Conservation (phyloP, 1,284 basidiomycete genomes). For the Ceratobasidium papillatum region DNA sequence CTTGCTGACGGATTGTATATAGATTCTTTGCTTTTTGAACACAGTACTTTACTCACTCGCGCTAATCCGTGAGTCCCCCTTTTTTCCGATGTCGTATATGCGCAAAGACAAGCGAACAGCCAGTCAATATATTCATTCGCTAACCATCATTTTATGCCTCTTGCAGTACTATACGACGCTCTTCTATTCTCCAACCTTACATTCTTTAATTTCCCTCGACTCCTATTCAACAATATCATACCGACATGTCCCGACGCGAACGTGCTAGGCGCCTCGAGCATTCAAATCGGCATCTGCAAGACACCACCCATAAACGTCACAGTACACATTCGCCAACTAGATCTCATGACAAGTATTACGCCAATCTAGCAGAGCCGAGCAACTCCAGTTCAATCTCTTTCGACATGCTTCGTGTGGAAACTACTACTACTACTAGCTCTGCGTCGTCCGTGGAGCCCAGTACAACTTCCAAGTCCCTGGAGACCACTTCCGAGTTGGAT, state of each 20-base stretch:
- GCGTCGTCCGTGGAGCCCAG: not conserved
- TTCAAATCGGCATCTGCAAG: not conserved
- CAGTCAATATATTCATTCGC: not conserved
- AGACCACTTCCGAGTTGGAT: not conserved
- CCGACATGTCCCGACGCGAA: conserved; percentile 13
- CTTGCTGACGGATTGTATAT: not conserved
- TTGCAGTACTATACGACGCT: not conserved
- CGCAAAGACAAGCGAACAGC: not conserved
- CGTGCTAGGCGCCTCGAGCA: conserved; percentile 15
- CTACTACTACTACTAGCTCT: not conserved
- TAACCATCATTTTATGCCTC: not conserved
- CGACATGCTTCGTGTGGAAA: conserved; percentile 30
- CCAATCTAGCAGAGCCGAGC: not conserved
- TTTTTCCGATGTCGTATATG: not conserved
- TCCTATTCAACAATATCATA: conserved; percentile 24
- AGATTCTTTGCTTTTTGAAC: not conserved
- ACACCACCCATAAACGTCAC: not conserved
- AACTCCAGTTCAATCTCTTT: conserved; percentile 19
- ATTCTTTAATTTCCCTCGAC: conserved; percentile 2
- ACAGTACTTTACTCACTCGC: not conserved
- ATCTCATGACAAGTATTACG: not conserved
- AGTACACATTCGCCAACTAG: not conserved
- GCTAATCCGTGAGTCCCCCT: not conserved
- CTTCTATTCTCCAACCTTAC: not conserved
- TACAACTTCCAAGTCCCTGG: not conserved